Evolutionary conservation across 768 basidiomycete species (phyloP).

Genomic region (Panus rudis): DNA sequence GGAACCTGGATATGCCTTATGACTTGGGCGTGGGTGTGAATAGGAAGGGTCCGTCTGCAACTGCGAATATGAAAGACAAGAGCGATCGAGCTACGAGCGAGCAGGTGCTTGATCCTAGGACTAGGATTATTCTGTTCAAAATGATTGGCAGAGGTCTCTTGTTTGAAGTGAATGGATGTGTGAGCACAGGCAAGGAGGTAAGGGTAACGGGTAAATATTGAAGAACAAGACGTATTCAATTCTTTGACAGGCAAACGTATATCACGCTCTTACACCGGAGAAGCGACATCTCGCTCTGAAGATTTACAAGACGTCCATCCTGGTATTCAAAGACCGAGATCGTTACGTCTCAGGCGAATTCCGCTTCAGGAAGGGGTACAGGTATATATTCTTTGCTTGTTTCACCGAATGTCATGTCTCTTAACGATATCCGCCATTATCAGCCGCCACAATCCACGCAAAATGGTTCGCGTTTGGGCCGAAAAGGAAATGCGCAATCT

Average conservation of each 20-base stretch:
- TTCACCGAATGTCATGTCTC: background rate
- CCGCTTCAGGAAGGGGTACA: conserved; percentile 89
- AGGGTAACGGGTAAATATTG: conserved; percentile 14
- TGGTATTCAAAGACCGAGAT: conserved; percentile 96
- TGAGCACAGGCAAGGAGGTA: conserved; percentile 98
- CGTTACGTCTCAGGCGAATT: conserved; percentile 94
- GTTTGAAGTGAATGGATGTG: conserved; percentile 89
- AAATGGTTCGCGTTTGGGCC: conserved; percentile 98
- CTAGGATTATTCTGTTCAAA: conserved; percentile 88
- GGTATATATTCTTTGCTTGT: conserved; percentile 22
- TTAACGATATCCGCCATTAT: background rate
- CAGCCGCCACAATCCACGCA: conserved; percentile 82
- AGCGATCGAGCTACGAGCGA: conserved; percentile 94
- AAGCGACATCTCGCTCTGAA: conserved; percentile 78
- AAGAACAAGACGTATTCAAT: background rate
- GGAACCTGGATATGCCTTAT: conserved; percentile 72
- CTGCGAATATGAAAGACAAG: conserved; percentile 90
- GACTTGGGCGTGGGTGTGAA: conserved; percentile 69
- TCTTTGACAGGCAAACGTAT: conserved; percentile 79
- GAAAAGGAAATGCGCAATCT: conserved; percentile 99
- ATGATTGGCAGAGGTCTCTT: conserved; percentile 90
- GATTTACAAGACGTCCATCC: conserved; percentile 97
- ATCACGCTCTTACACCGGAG: conserved; percentile 68
- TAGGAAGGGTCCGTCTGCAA: conserved; percentile 84
- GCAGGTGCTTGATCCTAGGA: conserved; percentile 95